Conservation (phyloP, 2,329 filamentous ascomycete species). For the Myriangium duriaei region DNA sequence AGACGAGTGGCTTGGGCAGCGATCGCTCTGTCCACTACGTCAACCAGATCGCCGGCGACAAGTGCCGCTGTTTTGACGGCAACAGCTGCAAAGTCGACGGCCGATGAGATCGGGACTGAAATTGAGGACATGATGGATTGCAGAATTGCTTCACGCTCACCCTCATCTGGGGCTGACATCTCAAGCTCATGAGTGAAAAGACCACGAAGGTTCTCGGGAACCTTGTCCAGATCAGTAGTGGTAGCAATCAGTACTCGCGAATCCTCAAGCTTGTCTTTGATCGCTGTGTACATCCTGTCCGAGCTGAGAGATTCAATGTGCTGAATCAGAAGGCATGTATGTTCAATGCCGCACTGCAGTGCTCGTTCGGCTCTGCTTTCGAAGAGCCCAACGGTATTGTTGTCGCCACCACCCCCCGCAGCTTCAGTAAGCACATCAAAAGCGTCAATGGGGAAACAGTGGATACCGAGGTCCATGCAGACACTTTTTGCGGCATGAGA, state of each 20-base stretch:
- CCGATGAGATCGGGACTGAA: constrained; percentile 63
- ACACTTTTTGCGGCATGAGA: constrained; percentile 63
- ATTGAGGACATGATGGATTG: constrained; percentile 64
- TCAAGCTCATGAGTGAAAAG: constrained; percentile 94
- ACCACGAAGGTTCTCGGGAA: constrained; percentile 78
- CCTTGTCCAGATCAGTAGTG: constrained; percentile 87
- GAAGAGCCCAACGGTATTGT: constrained; percentile 86
- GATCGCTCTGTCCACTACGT: constrained; percentile 82
- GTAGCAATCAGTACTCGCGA: constrained; percentile 80
- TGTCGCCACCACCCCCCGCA: constrained; percentile 71
- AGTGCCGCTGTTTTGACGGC: constrained; percentile 92
- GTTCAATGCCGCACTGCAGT: constrained; percentile 73
- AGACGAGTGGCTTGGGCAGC: constrained; percentile 66
- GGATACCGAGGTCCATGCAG: constrained; percentile 78
- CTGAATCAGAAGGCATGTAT: constrained; percentile 71
- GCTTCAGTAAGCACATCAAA: constrained; percentile 94
- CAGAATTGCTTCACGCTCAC: constrained; percentile 79
- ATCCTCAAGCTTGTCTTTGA: constrained; percentile 72
- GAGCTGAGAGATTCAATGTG: constrained; percentile 87
- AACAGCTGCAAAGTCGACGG: constrained; percentile 72
- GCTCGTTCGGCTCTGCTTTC: constrained; percentile 80
- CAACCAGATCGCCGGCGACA: constrained; percentile 85
- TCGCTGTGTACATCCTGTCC: constrained; percentile 73
- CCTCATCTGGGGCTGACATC: constrained; percentile 83
- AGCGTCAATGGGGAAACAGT: constrained; percentile 77